These are phyloP conservation scores for Saturnispora diversa DNA, from an alignment of 805 yeast genomes.

Conservation along the genomic window DNA sequence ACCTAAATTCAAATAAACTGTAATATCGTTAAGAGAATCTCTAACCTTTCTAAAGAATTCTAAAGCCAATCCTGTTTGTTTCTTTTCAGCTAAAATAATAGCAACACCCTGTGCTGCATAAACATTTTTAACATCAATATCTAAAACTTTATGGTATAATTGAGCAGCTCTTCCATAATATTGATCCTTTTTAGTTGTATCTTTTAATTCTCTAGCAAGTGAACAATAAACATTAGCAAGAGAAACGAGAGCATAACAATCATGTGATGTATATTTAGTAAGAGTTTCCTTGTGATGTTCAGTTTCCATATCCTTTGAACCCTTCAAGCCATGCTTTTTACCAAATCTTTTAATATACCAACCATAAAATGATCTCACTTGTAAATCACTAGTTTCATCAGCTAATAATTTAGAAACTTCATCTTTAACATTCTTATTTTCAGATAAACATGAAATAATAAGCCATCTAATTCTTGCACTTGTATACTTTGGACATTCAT, in stretches of 20 bases:
- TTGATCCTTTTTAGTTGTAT: slow-evolving; percentile 51
- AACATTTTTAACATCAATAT: slow-evolving; percentile 75
- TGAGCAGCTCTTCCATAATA: slow-evolving; percentile 88
- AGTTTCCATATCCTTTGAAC: slow-evolving; percentile 54
- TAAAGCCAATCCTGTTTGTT: slow-evolving; percentile 65
- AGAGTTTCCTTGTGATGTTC: slow-evolving; percentile 79
- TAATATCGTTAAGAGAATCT: slow-evolving; percentile 79
- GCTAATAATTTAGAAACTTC: slow-evolving; percentile 50
- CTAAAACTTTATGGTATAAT: slow-evolving; percentile 78
- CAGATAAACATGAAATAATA: slow-evolving; percentile 48
- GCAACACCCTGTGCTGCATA: slow-evolving; percentile 98
- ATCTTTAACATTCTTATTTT: slow-evolving; percentile 40
- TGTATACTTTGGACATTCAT: slow-evolving; percentile 57
- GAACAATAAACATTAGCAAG: slow-evolving; percentile 80
- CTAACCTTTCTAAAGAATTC: slow-evolving; percentile 83
- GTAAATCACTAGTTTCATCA: slow-evolving; percentile 54
- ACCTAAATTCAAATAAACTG: slow-evolving; percentile 78
- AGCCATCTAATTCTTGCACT: slow-evolving; percentile 69
- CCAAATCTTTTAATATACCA: slow-evolving; percentile 72
- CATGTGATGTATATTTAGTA: slow-evolving; percentile 77
- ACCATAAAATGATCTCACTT: slow-evolving; percentile 83
- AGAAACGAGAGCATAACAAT: slow-evolving; percentile 79
- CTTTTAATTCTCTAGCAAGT: slow-evolving; percentile 72
- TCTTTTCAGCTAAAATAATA: slow-evolving; percentile 80
- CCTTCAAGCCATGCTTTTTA: slow-evolving; percentile 40